Conservation (phyloP, 202 grass and related monocot genomes). For the Zizania palustris region DNA sequence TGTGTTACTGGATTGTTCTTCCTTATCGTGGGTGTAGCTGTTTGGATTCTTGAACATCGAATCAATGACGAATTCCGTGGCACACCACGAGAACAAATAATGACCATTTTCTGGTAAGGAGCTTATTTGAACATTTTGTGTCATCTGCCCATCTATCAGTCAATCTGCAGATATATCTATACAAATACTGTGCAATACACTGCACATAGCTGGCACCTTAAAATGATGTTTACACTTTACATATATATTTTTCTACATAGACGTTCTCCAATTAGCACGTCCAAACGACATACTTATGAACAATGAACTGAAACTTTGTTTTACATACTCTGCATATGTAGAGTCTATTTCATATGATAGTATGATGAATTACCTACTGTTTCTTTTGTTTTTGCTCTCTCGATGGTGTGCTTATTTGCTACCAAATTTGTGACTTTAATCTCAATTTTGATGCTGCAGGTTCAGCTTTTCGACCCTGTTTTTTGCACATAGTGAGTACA, state of each 20-base stretch:
- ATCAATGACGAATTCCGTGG: slow-evolving; percentile 92
- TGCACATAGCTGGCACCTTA: slow-evolving; percentile 7
- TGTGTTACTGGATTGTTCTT: slow-evolving; percentile 73
- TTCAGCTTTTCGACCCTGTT: slow-evolving; percentile 98
- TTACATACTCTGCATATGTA: neutral
- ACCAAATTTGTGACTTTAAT: slow-evolving; percentile 31
- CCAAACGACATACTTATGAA: slow-evolving; percentile 10
- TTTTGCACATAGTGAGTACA: slow-evolving; percentile 96
- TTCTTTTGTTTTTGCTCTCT: neutral
- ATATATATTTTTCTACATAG: neutral
- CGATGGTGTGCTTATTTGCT: slow-evolving; percentile 13
- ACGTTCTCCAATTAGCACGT: neutral
- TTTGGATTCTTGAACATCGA: slow-evolving; percentile 96
- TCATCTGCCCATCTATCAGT: neutral
- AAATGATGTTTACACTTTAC: neutral
- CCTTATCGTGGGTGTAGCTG: slow-evolving; percentile 76
- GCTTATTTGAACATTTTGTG: slow-evolving; percentile 28
- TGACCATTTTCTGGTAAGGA: slow-evolving; percentile 83
- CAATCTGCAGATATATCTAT: slow-evolving; percentile 10
- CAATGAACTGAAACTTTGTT: slow-evolving; percentile 11
- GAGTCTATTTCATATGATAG: slow-evolving; percentile 8
- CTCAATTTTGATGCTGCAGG: slow-evolving; percentile 59
- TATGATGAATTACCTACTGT: neutral
- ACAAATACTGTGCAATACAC: slow-evolving; percentile 22
- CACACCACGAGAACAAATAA: slow-evolving; percentile 69